phyloP scores from a whole-genome alignment of 2,329 filamentous ascomycete species.

The Endocalyx cinctus region DNA sequence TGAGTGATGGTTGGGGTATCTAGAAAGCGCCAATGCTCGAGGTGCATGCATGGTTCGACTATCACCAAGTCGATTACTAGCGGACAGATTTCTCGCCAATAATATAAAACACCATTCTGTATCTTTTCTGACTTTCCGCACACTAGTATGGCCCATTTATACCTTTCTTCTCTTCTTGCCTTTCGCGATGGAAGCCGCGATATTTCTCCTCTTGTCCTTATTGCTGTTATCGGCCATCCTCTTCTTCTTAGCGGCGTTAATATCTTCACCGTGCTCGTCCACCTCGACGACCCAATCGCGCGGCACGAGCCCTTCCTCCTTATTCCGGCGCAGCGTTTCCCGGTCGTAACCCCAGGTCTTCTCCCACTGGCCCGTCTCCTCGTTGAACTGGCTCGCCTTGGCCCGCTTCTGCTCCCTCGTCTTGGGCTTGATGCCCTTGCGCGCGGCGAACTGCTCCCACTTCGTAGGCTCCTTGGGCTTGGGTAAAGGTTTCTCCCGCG shows the following conservation, averaged over 20 bases:
- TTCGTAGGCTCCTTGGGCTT: slow-evolving; percentile 78
- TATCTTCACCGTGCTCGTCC: slow-evolving; percentile 48
- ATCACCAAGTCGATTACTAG: too few species aligned
- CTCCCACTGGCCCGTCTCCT: slow-evolving; percentile 81
- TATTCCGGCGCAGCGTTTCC: slow-evolving; percentile 61
- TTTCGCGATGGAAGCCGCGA: too few species aligned
- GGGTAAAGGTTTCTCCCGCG: slow-evolving; percentile 89
- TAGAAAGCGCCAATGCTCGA: too few species aligned
- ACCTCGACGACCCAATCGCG: slow-evolving; percentile 91
- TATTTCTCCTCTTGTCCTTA: too few species aligned
- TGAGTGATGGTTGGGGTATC: too few species aligned
- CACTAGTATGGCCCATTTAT: too few species aligned
- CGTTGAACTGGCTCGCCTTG: slow-evolving; percentile 77
- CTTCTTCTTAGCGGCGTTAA: slow-evolving; percentile 24
- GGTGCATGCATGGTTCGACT: too few species aligned
- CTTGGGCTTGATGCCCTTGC: slow-evolving; percentile 94
- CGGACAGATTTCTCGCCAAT: too few species aligned
- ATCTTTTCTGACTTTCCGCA: too few species aligned
- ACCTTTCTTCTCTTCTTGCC: too few species aligned
- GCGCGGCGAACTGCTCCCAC: slow-evolving; percentile 93
- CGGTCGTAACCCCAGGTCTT: slow-evolving; percentile 81
- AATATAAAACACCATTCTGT: too few species aligned
- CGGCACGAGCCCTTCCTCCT: slow-evolving; percentile 67
- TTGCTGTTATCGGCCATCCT: too few species aligned
- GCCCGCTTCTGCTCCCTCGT: slow-evolving; percentile 65